Conservation (phyloP, 2,329 filamentous ascomycete genomes). For the Trichophyton simii region DNA sequence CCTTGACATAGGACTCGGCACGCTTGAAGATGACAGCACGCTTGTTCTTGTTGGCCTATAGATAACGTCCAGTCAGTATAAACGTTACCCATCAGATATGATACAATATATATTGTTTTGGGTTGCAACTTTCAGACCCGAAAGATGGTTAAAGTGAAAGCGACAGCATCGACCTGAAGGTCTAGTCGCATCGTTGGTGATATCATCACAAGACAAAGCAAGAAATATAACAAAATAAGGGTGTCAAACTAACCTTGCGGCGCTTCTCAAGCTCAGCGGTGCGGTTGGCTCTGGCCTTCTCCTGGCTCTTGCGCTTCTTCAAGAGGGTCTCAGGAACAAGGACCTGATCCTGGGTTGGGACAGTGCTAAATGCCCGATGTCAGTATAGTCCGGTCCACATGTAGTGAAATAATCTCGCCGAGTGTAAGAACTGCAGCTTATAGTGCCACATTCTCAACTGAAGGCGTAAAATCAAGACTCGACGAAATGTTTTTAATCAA, state of each 20-base stretch:
- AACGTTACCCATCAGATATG: background rate
- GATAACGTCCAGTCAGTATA: conserved; percentile 3
- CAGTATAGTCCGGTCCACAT: conserved; percentile 70
- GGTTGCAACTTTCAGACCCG: conserved; percentile 57
- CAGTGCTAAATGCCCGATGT: conserved; percentile 53
- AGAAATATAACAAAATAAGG: conserved; percentile 1
- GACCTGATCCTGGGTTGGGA: conserved; percentile 89
- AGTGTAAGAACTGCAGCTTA: conserved; percentile 81
- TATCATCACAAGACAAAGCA: conserved; percentile 60
- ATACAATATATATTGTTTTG: conserved; percentile 16
- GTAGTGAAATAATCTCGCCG: conserved; percentile 58
- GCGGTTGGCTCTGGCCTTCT: conserved; percentile 93
- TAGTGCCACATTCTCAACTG: conserved; percentile 82
- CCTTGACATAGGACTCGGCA: conserved; percentile 98
- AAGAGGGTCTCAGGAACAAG: conserved; percentile 98
- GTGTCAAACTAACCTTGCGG: conserved; percentile 61
- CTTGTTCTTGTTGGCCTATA: conserved; percentile 96
- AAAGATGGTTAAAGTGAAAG: conserved; percentile 35
- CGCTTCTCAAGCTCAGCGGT: conserved; percentile 67
- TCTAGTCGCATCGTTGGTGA: conserved; percentile 85
- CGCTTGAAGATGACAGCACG: conserved; percentile 98
- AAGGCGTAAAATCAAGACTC: conserved; percentile 54
- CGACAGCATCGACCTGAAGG: conserved; percentile 87
- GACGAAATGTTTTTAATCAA: conserved; percentile 67
- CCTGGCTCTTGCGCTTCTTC: conserved; percentile 99